phyloP scores from a whole-genome alignment of 805 yeast species.

The Ogataea thermomethanolica region DNA sequence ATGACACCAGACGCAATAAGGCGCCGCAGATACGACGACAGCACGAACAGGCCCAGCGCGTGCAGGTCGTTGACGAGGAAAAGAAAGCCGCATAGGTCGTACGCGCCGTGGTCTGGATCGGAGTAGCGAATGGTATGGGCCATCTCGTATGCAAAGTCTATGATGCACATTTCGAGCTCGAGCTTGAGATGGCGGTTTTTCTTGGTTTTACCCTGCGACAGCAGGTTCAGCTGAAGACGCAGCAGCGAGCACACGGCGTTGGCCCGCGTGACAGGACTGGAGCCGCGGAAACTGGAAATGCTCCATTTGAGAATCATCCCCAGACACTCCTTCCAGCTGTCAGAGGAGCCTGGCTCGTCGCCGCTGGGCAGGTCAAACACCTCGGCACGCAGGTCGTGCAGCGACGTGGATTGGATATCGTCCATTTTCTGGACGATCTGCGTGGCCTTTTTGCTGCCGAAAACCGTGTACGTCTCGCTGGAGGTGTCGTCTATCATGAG shows the following conservation, averaged over 20 bases:
- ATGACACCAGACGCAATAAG: slow-evolving; percentile 84
- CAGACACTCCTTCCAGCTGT: slow-evolving; percentile 28
- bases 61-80: slow-evolving; percentile 52
- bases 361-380: slow-evolving; percentile 25
- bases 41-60: slow-evolving; percentile 44
- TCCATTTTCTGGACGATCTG: slow-evolving; percentile 29
- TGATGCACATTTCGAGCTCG: slow-evolving; percentile 32
- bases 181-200: slow-evolving; percentile 24
- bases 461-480: slow-evolving; percentile 11
- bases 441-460: slow-evolving; percentile 17
- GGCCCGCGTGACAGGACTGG: slow-evolving; percentile 19
- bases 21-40: slow-evolving; percentile 70
- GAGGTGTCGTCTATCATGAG: slow-evolving; percentile 49
- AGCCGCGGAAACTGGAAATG: slow-evolving; percentile 23
- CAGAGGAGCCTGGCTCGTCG: slow-evolving; percentile 13
- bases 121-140: slow-evolving; percentile 27
- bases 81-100: slow-evolving; percentile 33
- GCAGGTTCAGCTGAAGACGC: slow-evolving; percentile 20
- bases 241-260: slow-evolving; percentile 26
- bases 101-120: slow-evolving; percentile 12
- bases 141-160: slow-evolving; percentile 32
- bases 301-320: slow-evolving; percentile 30
- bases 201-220: slow-evolving; percentile 22
- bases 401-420: slow-evolving; percentile 14
- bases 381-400: slow-evolving; percentile 20